Conservation (phyloP, 164 flowering plant genomes). For the Protea cynaroides region DNA sequence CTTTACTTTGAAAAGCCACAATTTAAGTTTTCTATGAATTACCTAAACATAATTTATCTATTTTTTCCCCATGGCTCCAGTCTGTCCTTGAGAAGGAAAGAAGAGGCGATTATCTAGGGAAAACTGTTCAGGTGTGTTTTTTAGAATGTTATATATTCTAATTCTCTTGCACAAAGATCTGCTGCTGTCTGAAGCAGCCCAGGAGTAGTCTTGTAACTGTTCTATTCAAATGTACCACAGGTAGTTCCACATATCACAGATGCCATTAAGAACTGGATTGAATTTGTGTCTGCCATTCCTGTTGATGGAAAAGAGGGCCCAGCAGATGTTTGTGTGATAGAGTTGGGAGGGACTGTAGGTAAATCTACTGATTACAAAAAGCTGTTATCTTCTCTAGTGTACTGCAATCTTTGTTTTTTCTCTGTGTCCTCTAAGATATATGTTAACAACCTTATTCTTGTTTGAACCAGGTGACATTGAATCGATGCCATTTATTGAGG, state of each 20-base stretch:
- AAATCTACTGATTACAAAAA: constrained; percentile 9
- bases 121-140: constrained; percentile 82
- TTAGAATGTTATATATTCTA: neutral
- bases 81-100: constrained; percentile 94
- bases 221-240: constrained; percentile 29
- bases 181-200: neutral
- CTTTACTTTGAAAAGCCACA: neutral
- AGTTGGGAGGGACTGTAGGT: constrained; percentile 98
- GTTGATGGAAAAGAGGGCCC: constrained; percentile 93
- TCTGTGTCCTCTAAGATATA: neutral
- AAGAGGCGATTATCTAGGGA: constrained; percentile 92
- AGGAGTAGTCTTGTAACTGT: neutral
- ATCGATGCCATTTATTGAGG: constrained; percentile 98
- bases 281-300: constrained; percentile 72
- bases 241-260: constrained; percentile 97
- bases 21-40: neutral
- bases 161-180: constrained; percentile 1
- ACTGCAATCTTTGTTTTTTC: constrained; percentile 1
- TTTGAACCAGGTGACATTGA: constrained; percentile 77
- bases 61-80: constrained; percentile 26
- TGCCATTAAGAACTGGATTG: constrained; percentile 87
- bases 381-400: neutral
- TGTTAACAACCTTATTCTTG: constrained; percentile 4
- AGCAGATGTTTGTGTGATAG: constrained; percentile 98
- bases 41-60: constrained; percentile 1